Conservation (phyloP, 1,284 basidiomycete species). For the Melampsora americana region DNA sequence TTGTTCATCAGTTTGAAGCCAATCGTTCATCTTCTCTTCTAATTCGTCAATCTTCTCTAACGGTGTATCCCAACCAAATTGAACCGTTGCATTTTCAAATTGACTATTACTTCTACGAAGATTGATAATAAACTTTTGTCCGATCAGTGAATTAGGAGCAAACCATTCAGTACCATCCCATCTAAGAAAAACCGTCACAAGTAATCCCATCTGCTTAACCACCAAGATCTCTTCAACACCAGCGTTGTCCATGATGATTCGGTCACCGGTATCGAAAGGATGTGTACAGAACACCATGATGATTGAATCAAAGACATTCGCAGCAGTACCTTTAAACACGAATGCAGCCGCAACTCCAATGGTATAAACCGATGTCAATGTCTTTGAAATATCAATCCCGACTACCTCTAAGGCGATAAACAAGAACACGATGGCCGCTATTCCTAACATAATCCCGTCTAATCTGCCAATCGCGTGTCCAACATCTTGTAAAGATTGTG, state of each 20-base stretch:
- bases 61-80: conserved; percentile 70
- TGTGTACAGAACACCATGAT: conserved; percentile 76
- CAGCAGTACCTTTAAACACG: conserved; percentile 69
- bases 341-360: conserved; percentile 66
- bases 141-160: conserved; percentile 24
- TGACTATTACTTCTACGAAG: conserved; percentile 33
- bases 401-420: conserved; percentile 71
- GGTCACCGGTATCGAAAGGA: conserved; percentile 63
- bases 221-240: conserved; percentile 63
- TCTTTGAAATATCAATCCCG: conserved; percentile 63
- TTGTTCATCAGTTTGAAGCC: conserved; percentile 70
- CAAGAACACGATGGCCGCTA: conserved; percentile 65
- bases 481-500: conserved; percentile 58
- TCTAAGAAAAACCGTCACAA: conserved; percentile 56
- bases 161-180: conserved; percentile 47
- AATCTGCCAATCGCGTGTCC: conserved; percentile 64
- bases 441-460: conserved; percentile 63
- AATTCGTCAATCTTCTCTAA: conserved; percentile 66
- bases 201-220: conserved; percentile 71
- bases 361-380: conserved; percentile 67
- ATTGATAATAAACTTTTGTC: conserved; percentile 40
- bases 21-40: conserved; percentile 65
- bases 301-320: conserved; percentile 64
- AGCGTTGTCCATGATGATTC: conserved; percentile 66
- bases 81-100: conserved; percentile 58